Percentiles rank a stretch among this genome's conserved stretches.
These are phyloP conservation scores for Fusarium brachygibbosum DNA, from an alignment of 2,329 filamentous ascomycete species.

Conservation along the genomic window DNA sequence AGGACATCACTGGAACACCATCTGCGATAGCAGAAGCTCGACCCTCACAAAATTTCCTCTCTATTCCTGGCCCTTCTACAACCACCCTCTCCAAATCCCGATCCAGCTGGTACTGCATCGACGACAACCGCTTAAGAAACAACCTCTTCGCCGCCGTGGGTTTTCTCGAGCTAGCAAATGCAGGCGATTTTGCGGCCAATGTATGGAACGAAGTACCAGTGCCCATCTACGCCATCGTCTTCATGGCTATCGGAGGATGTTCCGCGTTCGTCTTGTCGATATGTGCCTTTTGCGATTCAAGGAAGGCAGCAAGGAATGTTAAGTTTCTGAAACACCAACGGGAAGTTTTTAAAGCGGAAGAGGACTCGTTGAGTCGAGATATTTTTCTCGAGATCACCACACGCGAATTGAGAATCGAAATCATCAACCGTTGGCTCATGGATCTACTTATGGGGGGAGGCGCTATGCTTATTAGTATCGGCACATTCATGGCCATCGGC, in stretches of 20 bases:
- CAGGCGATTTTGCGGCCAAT: conserved; percentile 69
- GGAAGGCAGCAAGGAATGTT: conserved; percentile 61
- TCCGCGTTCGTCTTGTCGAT: conserved; percentile 60
- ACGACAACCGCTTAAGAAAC: conserved; percentile 46
- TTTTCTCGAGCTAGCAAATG: conserved; percentile 68
- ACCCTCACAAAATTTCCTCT: background rate
- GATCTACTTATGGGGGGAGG: conserved; percentile 64
- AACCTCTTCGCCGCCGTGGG: conserved; percentile 57
- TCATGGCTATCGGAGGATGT: conserved; percentile 67
- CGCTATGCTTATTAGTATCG: conserved; percentile 63
- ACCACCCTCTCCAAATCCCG: conserved; percentile 33
- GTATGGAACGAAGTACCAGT: conserved; percentile 68
- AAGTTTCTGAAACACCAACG: conserved; percentile 60
- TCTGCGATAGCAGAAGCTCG: background rate
- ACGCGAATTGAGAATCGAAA: conserved; percentile 65
- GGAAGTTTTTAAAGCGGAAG: conserved; percentile 46
- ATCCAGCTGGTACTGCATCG: conserved; percentile 23
- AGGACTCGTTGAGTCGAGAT: conserved; percentile 48
- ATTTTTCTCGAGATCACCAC: conserved; percentile 60
- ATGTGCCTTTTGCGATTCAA: conserved; percentile 62
- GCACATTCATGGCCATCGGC: conserved; percentile 67
- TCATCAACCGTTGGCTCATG: conserved; percentile 65
- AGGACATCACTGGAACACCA: background rate
- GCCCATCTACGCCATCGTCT: conserved; percentile 60
- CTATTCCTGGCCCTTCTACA: conserved; percentile 17